These are phyloP conservation scores for Mortierella sp. DNA, from an alignment of 371 early-diverging fungal species.

Conservation along the genomic window DNA sequence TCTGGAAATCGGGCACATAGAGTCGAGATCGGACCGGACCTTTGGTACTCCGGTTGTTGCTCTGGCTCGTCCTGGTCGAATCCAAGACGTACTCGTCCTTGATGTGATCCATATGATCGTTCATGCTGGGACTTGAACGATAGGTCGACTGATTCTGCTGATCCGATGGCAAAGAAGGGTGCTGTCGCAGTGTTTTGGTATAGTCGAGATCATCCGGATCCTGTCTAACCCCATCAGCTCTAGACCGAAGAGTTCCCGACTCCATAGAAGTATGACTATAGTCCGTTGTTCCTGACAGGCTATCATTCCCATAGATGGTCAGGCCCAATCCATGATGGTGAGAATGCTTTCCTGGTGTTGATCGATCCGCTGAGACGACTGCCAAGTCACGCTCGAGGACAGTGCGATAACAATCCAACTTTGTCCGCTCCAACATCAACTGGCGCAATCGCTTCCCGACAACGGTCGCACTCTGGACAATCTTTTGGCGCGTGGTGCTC, in stretches of 20 bases:
- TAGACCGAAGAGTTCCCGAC: slow-evolving; percentile 4
- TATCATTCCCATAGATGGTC: background rate
- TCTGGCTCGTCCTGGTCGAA: slow-evolving; percentile 37
- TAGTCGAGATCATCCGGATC: slow-evolving; percentile 2
- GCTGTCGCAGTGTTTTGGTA: slow-evolving; percentile 7
- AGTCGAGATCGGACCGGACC: slow-evolving; percentile 5
- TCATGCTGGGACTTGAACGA: background rate
- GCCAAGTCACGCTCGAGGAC: slow-evolving; percentile 76
- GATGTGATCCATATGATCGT: slow-evolving; percentile 28
- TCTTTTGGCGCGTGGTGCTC: slow-evolving; percentile 71
- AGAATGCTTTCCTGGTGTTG: background rate
- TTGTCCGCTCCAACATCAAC: slow-evolving; percentile 70
- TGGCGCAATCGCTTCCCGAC: slow-evolving; percentile 68
- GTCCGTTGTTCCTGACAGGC: slow-evolving; percentile 21
- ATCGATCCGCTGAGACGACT: slow-evolving; percentile 8
- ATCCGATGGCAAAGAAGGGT: background rate
- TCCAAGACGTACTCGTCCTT: slow-evolving; percentile 45
- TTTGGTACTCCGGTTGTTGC: slow-evolving; percentile 24
- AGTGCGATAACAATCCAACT: slow-evolving; percentile 78
- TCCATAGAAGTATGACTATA: slow-evolving; percentile 15
- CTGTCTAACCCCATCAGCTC: background rate
- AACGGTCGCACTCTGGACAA: slow-evolving; percentile 66
- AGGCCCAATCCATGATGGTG: background rate
- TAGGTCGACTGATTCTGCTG: background rate
- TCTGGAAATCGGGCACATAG: slow-evolving; percentile 25